A percentile compares a stretch with the other conserved stretches of the same genome.
Evolutionary conservation across 2,329 filamentous ascomycete genomes (phyloP).

Genomic region (Albophoma yamanashiensis): DNA sequence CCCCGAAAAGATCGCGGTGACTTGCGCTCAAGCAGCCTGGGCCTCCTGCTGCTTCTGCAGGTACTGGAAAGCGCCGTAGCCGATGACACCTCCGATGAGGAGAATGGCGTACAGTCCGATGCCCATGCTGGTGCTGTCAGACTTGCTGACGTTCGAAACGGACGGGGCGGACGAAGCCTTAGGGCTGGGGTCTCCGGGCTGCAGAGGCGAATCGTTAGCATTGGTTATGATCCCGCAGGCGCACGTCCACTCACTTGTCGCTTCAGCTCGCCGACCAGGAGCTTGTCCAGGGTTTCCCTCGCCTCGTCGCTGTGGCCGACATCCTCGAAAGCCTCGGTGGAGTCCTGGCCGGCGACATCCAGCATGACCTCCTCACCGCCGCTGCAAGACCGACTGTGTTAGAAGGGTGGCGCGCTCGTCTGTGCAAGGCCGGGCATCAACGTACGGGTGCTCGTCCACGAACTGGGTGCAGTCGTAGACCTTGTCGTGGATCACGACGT

Average conservation of each 20-base stretch:
- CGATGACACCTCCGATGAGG: constrained; percentile 63
- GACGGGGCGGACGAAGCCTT: constrained; percentile 43
- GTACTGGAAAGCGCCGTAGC: constrained; percentile 81
- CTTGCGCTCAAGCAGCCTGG: constrained; percentile 8
- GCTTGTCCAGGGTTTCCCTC: constrained; percentile 76
- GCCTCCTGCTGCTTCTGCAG: constrained; percentile 36
- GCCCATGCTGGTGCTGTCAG: constrained; percentile 49
- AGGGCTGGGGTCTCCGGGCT: constrained; percentile 72
- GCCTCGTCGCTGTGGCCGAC: constrained; percentile 99
- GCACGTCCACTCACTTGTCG: constrained; percentile 50
- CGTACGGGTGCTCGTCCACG: constrained; percentile 90
- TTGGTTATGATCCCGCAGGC: background rate
- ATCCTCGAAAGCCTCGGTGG: constrained; percentile 97
- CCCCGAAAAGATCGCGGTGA: background rate
- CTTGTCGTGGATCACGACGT: constrained; percentile 88
- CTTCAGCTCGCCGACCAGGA: constrained; percentile 70
- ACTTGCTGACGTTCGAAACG: constrained; percentile 35
- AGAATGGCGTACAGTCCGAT: constrained; percentile 74
- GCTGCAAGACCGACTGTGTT: constrained; percentile 33
- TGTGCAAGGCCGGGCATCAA: constrained; percentile 13
- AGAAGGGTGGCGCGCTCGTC: constrained; percentile 1
- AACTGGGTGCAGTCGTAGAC: constrained; percentile 87
- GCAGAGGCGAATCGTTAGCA: constrained; percentile 15
- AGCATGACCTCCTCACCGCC: constrained; percentile 97
- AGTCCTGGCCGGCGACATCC: constrained; percentile 91